These are phyloP conservation scores for Talaromyces sp. DNA, from an alignment of 2,329 filamentous ascomycete species.

Conservation along the genomic window DNA sequence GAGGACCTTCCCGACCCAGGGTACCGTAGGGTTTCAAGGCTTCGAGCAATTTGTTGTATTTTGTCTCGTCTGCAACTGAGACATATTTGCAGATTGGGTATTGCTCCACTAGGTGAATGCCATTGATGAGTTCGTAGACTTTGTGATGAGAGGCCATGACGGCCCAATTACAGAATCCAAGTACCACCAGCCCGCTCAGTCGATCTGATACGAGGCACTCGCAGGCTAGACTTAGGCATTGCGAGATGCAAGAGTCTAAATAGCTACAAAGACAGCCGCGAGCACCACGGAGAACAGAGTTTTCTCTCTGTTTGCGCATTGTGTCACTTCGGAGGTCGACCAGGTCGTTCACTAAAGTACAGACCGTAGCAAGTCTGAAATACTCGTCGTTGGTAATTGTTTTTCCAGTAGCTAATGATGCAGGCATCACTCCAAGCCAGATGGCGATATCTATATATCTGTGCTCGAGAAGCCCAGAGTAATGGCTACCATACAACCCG, in stretches of 20 bases:
- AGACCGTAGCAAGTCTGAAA: neutral
- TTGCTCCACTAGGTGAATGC: neutral
- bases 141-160: constrained; percentile 1
- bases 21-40: neutral
- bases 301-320: neutral
- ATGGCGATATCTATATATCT: neutral
- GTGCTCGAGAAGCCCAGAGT: neutral
- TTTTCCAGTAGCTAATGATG: neutral
- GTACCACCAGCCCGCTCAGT: neutral
- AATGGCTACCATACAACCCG: neutral
- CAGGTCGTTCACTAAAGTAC: neutral
- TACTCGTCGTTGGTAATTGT: neutral
- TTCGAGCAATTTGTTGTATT: neutral
- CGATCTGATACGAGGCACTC: neutral
- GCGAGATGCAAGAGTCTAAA: neutral
- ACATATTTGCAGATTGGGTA: neutral
- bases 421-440: neutral
- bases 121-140: neutral
- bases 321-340: neutral
- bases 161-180: neutral
- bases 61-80: neutral
- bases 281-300: neutral
- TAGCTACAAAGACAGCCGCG: neutral
- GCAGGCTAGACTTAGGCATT: neutral
- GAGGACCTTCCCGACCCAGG: neutral